Evolutionary conservation across 2,329 filamentous ascomycete genomes (phyloP), one percentile per base, ranked within the genome.

Genomic region (Aspergillus sp.): DNA sequence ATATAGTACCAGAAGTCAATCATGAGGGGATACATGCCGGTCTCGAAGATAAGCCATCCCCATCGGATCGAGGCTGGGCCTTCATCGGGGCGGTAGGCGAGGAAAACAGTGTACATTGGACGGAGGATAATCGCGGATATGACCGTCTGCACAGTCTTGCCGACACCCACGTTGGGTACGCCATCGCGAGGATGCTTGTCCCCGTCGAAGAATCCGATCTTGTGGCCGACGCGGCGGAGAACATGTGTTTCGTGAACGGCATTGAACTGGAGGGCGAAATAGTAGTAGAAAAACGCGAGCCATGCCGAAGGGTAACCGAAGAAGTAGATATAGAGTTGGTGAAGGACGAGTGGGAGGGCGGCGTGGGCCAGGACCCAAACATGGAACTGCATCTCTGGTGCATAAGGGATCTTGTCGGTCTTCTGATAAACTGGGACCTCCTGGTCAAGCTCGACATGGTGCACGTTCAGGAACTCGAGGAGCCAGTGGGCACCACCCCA

Each of bases 1-100:
- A 53, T 55, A 41, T 61, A 61, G 53, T 57, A 61, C 59, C 59
- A 61, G 50, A 61, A 61, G 59, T 61, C 59, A n/a, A 61, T 53
- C 24, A 61, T 33, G 50, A 61, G 53, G 19, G 53, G 54, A 0
- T 37, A 37, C 12, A 37, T n/a, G 5, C 35, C 35, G 35, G 35
- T 37, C 35, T 37, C 35, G 5, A 37, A 37, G 12, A 37, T 14
- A 6, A 37, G 35, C 35, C 35, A 37, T n/a, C 12, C 15, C 35
- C 35, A 37, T 0, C 35, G 35, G 35, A 37, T 37, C 35, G 35
- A 37, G 12, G 14, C 1, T 3, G 35, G 35, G 35, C 35, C 35
- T 8, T 37, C 35, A 14, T n/a, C 35, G 5, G 35, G 5, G 35
- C 35, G 35, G 15, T 37, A 37, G 35, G 35, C 14, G 35, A 37